These are phyloP conservation scores for Kodamaea sagamina DNA, from an alignment of 805 yeast genomes.

Conservation along the genomic window DNA sequence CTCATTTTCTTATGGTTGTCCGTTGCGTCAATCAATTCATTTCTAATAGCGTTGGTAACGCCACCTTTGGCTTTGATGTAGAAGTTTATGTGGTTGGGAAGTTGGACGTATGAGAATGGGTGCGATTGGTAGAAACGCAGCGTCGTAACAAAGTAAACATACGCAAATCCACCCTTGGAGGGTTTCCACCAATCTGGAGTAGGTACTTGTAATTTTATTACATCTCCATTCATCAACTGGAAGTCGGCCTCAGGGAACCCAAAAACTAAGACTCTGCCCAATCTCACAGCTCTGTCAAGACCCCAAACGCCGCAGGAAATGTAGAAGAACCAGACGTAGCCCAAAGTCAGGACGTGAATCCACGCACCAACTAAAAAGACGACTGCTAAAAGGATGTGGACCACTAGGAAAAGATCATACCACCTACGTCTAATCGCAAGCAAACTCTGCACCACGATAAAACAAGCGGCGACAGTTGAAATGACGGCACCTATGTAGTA, in stretches of 20 bases:
- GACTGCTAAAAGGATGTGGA: conserved; percentile 45
- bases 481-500: conserved; percentile 18
- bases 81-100: conserved; percentile 41
- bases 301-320: conserved; percentile 39
- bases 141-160: conserved; percentile 49
- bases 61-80: conserved; percentile 56
- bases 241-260: conserved; percentile 41
- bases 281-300: conserved; percentile 34
- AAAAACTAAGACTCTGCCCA: conserved; percentile 31
- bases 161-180: conserved; percentile 59
- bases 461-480: conserved; percentile 38
- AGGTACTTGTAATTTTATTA: conserved; percentile 36
- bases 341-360: conserved; percentile 43
- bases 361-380: conserved; percentile 48
- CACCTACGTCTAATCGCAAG: conserved; percentile 34
- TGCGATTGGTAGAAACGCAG: conserved; percentile 65
- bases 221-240: conserved; percentile 34
- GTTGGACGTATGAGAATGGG: conserved; percentile 55
- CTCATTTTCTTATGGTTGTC: conserved; percentile 37
- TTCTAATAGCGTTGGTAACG: conserved; percentile 42
- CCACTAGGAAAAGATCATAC: conserved; percentile 37
- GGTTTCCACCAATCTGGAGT: conserved; percentile 39
- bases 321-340: conserved; percentile 29
- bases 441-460: conserved; percentile 34
- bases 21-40: conserved; percentile 17